These are phyloP conservation scores for Nectriaceae sp. DNA, from an alignment of 2,329 filamentous ascomycete species.

Conservation along the genomic window DNA sequence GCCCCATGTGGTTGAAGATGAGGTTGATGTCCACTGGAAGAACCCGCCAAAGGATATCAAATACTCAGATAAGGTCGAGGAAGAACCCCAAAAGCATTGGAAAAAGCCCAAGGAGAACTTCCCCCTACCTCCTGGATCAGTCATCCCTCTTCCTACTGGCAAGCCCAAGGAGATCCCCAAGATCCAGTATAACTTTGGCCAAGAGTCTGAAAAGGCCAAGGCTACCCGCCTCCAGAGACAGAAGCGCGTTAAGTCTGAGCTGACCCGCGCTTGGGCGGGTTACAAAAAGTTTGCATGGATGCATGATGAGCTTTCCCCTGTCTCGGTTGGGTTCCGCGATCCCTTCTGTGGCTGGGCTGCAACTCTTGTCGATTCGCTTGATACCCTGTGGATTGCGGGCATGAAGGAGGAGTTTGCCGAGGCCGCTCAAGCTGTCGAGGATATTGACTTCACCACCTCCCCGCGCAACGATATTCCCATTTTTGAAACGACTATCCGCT, in stretches of 20 bases:
- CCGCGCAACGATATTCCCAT: conserved; percentile 72
- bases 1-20: background rate
- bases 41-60: conserved; percentile 27
- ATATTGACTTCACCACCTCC: conserved; percentile 82
- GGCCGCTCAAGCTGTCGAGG: conserved; percentile 66
- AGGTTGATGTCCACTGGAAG: conserved; percentile 24
- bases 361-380: conserved; percentile 78
- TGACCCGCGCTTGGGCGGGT: conserved; percentile 77
- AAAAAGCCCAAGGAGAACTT: conserved; percentile 72
- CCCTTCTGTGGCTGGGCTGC: conserved; percentile 93
- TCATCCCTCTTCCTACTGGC: conserved; percentile 76
- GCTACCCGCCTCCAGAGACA: conserved; percentile 66
- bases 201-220: conserved; percentile 62
- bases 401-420: conserved; percentile 78
- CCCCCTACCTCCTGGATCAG: conserved; percentile 68
- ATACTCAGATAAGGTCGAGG: conserved; percentile 15
- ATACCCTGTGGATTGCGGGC: conserved; percentile 87
- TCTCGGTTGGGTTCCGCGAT: conserved; percentile 67
- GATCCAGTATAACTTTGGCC: conserved; percentile 74
- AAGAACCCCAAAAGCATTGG: conserved; percentile 64
- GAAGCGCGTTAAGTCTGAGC: conserved; percentile 69
- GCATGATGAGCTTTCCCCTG: conserved; percentile 82
- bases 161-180: conserved; percentile 69
- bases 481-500: conserved; percentile 91
- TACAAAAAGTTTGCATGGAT: conserved; percentile 81